Evolutionary conservation across 371 early-diverging fungal genomes (phyloP).

Genomic region (Batrachochytrium dendrobatidis): DNA sequence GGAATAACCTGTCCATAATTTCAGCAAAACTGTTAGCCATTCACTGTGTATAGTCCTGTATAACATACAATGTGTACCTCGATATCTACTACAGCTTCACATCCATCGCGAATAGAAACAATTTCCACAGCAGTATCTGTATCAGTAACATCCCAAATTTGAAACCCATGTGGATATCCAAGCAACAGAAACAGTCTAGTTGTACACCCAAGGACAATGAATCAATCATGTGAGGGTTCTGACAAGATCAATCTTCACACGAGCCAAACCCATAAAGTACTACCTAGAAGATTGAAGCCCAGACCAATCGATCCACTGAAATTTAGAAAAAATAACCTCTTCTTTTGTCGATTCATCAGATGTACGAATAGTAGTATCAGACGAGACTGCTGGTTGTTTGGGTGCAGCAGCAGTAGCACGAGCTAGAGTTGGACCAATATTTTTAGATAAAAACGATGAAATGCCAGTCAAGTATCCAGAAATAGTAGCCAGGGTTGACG

Average conservation of each 20-base stretch:
- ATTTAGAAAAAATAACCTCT: conserved; percentile 6
- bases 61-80: conserved; percentile 14
- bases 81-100: conserved; percentile 4
- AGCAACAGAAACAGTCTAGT: conserved; percentile 40
- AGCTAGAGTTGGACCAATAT: conserved; percentile 3
- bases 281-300: no score
- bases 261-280: no score
- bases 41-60: neutral
- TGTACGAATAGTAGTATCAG: neutral
- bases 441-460: conserved; percentile 16
- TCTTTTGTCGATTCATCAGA: conserved; percentile 2
- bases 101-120: conserved; percentile 50
- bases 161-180: conserved; percentile 74
- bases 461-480: conserved; percentile 11
- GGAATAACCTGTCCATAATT: neutral
- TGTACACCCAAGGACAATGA: neutral
- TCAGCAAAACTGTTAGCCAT: neutral
- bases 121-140: conserved; percentile 65
- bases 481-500: conserved; percentile 9
- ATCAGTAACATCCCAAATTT: conserved; percentile 70
- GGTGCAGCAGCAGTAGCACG: conserved; percentile 1
- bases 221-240: no score
- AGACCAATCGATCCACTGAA: neutral
- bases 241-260: no score
- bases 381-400: neutral